Percentiles rank a stretch among this genome's conserved stretches.
Evolutionary conservation across 2,329 filamentous ascomycete species (phyloP).

Genomic region (Endoconidiophora polonica): DNA sequence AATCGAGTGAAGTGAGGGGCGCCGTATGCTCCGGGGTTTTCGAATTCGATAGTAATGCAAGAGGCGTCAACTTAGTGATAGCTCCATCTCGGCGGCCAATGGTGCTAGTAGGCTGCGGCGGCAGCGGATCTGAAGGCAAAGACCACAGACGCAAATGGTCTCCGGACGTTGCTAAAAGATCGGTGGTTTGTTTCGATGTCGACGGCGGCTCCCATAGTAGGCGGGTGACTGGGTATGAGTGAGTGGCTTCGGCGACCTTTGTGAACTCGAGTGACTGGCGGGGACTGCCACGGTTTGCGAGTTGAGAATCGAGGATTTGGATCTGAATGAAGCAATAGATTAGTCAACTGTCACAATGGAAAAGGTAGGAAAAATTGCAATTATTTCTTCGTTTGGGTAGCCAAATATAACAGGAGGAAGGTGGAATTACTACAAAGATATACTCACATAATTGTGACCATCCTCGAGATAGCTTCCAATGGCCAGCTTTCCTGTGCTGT

Average conservation of each 20-base stretch:
- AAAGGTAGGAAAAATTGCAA: slow-evolving; percentile 10
- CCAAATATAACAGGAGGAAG: neutral
- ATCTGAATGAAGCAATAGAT: slow-evolving; percentile 39
- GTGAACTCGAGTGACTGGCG: slow-evolving; percentile 75
- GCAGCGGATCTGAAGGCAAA: slow-evolving; percentile 49
- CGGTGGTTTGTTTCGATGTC: slow-evolving; percentile 85
- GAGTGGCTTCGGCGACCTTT: slow-evolving; percentile 88
- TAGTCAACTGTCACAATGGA: slow-evolving; percentile 8
- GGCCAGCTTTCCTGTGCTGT: slow-evolving; percentile 78
- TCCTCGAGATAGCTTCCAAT: slow-evolving; percentile 95
- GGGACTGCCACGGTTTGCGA: slow-evolving; percentile 52
- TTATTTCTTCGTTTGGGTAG: neutral
- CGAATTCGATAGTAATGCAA: slow-evolving; percentile 88
- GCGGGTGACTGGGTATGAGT: slow-evolving; percentile 91
- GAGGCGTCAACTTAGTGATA: slow-evolving; percentile 68
- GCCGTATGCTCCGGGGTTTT: slow-evolving; percentile 98
- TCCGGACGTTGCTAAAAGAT: slow-evolving; percentile 84
- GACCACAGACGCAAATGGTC: slow-evolving; percentile 93
- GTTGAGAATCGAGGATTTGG: slow-evolving; percentile 85
- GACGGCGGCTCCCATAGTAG: slow-evolving; percentile 93
- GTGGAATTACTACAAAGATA: neutral
- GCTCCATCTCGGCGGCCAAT: slow-evolving; percentile 43
- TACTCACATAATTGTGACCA: slow-evolving; percentile 83
- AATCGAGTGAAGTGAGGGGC: slow-evolving; percentile 87
- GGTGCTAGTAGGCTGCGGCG: slow-evolving; percentile 46